These are phyloP conservation scores for Verticillium alfalfae DNA, from an alignment of 2,329 filamentous ascomycete species.

Conservation along the genomic window DNA sequence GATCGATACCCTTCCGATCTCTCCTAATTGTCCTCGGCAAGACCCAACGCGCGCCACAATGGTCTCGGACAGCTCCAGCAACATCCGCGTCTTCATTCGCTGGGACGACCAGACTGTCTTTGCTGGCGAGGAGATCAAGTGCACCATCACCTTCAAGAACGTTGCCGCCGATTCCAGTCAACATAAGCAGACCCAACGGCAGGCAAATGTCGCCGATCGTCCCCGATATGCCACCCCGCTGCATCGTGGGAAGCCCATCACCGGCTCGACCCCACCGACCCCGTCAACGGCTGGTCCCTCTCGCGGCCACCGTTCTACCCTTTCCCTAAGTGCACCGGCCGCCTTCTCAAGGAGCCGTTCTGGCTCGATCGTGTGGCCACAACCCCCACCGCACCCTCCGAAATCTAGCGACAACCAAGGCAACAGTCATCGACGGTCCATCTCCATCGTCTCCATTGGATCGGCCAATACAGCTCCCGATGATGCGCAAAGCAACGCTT, in stretches of 20 bases:
- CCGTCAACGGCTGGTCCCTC: slow-evolving; percentile 21
- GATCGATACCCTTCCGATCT: not conserved
- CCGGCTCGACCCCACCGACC: slow-evolving; percentile 40
- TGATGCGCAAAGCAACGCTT: slow-evolving; percentile 34
- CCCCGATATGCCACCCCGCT: slow-evolving; percentile 32
- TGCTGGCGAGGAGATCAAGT: slow-evolving; percentile 91
- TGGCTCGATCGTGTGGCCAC: slow-evolving; percentile 43
- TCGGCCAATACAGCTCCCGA: slow-evolving; percentile 44
- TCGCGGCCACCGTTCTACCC: slow-evolving; percentile 60
- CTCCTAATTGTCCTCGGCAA: not conserved
- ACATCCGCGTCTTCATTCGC: slow-evolving; percentile 91
- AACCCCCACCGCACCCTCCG: slow-evolving; percentile 19
- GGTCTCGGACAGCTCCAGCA: slow-evolving; percentile 47
- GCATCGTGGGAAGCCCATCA: slow-evolving; percentile 33
- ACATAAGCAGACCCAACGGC: slow-evolving; percentile 16
- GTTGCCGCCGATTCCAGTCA: slow-evolving; percentile 45
- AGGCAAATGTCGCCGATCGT: slow-evolving; percentile 8
- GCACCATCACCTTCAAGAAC: slow-evolving; percentile 95
- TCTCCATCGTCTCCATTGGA: slow-evolving; percentile 78
- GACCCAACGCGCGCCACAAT: slow-evolving; percentile 26
- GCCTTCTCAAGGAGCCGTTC: slow-evolving; percentile 36
- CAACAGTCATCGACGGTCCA: slow-evolving; percentile 67
- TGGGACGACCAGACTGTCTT: slow-evolving; percentile 95
- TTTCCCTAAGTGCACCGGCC: slow-evolving; percentile 56
- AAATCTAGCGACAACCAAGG: slow-evolving; percentile 24